Evolutionary conservation across 1,284 basidiomycete species (phyloP).

Genomic region (Ustilago hordei): DNA sequence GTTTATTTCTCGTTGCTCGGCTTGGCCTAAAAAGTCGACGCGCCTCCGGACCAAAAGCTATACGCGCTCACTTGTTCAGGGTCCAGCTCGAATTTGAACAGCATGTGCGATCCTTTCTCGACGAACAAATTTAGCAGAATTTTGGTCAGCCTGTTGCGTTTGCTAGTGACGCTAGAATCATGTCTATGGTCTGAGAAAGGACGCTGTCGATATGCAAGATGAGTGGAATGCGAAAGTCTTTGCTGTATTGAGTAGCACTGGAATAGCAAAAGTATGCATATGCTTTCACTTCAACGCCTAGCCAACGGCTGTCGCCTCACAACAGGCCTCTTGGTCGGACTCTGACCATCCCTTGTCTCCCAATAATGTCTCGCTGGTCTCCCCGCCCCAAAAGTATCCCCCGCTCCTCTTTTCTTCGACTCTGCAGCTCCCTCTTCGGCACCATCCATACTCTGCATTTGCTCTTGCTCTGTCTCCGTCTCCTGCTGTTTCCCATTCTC

Average conservation of each 20-base stretch:
- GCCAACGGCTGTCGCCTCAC: conserved; percentile 48
- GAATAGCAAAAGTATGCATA: background rate
- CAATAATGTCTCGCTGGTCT: conserved; percentile 21
- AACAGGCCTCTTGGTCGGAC: conserved; percentile 42
- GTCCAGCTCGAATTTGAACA: conserved; percentile 9
- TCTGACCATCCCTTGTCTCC: conserved; percentile 43
- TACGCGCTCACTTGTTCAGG: conserved; percentile 18
- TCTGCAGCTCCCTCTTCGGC: background rate
- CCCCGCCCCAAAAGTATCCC: conserved; percentile 31
- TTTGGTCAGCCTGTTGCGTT: background rate
- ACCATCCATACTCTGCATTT: background rate
- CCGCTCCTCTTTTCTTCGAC: conserved; percentile 19
- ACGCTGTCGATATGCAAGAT: background rate
- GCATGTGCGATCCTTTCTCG: background rate
- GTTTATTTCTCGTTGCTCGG: background rate
- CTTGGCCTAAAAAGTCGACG: conserved; percentile 1
- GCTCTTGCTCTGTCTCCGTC: background rate
- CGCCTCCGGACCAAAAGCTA: conserved; percentile 1
- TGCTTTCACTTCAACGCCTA: conserved; percentile 10
- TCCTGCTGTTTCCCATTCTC: background rate
- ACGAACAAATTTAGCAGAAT: background rate
- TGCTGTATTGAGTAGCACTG: background rate
- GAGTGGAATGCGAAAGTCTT: background rate
- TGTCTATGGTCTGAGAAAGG: background rate
- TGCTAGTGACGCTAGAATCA: background rate